A percentile compares a stretch with the other conserved stretches of the same genome.
Evolutionary conservation across 768 basidiomycete species (phyloP).

Genomic region (Hemileccinum rubropunctum): DNA sequence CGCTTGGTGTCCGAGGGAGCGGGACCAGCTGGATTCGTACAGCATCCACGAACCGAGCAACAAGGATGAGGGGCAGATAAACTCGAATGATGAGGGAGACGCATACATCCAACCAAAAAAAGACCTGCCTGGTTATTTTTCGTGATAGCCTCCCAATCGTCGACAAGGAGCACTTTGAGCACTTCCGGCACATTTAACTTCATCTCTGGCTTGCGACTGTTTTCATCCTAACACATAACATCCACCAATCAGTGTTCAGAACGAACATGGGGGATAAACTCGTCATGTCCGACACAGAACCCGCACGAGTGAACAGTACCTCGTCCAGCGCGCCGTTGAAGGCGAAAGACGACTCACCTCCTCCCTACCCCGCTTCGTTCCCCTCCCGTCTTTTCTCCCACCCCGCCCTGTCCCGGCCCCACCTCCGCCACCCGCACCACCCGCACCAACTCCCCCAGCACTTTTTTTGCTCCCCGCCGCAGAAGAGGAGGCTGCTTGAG

Average conservation of each 20-base stretch:
- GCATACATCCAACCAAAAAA: not conserved
- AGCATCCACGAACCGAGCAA: not conserved
- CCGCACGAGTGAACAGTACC: not conserved
- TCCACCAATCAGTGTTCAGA: not conserved
- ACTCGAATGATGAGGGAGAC: not conserved
- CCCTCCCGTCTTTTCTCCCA: slow-evolving; percentile 58
- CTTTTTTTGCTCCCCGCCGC: slow-evolving; percentile 29
- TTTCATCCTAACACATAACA: slow-evolving; percentile 58
- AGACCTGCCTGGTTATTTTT: slow-evolving; percentile 81
- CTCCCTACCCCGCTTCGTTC: slow-evolving; percentile 71
- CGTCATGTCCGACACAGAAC: not conserved
- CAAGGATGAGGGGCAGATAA: no score
- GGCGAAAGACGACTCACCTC: slow-evolving; percentile 46
- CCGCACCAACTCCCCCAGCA: slow-evolving; percentile 19
- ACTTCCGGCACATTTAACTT: slow-evolving; percentile 86
- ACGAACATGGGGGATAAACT: not conserved
- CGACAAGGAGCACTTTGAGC: slow-evolving; percentile 87
- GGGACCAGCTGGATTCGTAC: slow-evolving; percentile 62
- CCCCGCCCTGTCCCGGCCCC: slow-evolving; percentile 29
- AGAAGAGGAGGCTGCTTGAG: slow-evolving; percentile 40
- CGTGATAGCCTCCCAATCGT: slow-evolving; percentile 97
- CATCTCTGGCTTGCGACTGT: slow-evolving; percentile 79
- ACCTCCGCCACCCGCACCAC: slow-evolving; percentile 26
- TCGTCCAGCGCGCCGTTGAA: no score
- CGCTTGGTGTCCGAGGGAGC: slow-evolving; percentile 77